Evolutionary conservation across 2,329 filamentous ascomycete genomes (phyloP).

Genomic region (Arthrobotrys entomopaga): DNA sequence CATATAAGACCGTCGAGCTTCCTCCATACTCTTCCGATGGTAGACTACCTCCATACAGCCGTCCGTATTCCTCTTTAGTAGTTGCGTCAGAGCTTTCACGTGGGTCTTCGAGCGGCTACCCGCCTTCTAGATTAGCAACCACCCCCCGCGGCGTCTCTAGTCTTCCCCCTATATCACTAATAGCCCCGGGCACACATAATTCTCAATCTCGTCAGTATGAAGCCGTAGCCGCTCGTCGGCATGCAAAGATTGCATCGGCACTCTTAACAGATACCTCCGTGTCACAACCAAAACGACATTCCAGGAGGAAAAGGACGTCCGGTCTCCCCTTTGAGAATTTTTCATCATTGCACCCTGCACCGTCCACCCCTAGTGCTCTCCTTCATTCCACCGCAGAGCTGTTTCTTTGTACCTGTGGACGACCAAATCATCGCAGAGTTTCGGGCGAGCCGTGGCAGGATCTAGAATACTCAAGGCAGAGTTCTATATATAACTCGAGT

Average conservation of each 20-base stretch:
- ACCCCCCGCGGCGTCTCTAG: conserved; percentile 9
- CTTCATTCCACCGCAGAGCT: conserved; percentile 46
- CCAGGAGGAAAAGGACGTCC: conserved; percentile 18
- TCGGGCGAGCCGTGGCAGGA: background rate
- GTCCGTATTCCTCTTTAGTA: conserved; percentile 20
- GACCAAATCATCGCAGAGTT: conserved; percentile 32
- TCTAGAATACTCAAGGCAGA: background rate
- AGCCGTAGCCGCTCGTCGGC: conserved; percentile 46
- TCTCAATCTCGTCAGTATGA: conserved; percentile 47
- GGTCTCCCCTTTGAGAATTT: conserved; percentile 34
- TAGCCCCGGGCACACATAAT: conserved; percentile 27
- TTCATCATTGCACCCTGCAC: conserved; percentile 42
- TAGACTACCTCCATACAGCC: conserved; percentile 27
- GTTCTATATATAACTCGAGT: background rate
- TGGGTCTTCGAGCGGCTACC: conserved; percentile 4
- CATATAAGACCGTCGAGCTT: conserved; percentile 29
- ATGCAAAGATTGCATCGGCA: conserved; percentile 21
- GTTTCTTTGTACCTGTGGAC: conserved; percentile 50
- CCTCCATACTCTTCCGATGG: conserved; percentile 49
- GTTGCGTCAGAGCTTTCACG: background rate
- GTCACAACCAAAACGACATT: background rate
- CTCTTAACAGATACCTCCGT: background rate
- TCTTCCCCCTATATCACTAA: conserved; percentile 36
- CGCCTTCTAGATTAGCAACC: background rate
- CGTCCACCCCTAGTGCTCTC: conserved; percentile 16